Conservation (phyloP, 2,329 filamentous ascomycete species). For the Talaromyces sp. region DNA sequence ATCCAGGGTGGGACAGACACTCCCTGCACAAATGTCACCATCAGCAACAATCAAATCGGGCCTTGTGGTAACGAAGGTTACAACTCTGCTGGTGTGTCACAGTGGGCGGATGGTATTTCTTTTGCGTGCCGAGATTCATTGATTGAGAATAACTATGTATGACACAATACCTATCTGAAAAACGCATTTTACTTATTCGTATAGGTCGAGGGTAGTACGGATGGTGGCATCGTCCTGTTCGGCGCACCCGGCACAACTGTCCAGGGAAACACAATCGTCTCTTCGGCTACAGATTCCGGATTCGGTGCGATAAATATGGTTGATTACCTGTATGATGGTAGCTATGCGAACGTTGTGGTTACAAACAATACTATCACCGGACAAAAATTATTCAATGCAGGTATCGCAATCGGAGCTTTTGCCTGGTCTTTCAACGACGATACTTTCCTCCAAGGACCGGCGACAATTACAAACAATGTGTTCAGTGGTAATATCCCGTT, state of each 20-base stretch:
- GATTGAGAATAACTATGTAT: slow-evolving; percentile 15
- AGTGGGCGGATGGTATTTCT: slow-evolving; percentile 17
- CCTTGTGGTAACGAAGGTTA: slow-evolving; percentile 13
- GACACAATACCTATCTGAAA: background rate
- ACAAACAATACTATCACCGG: slow-evolving; percentile 16
- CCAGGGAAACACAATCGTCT: slow-evolving; percentile 11
- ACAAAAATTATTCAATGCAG: slow-evolving; percentile 6
- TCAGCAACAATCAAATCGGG: slow-evolving; percentile 16
- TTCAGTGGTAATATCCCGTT: slow-evolving; percentile 15
- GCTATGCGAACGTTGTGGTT: slow-evolving; percentile 11
- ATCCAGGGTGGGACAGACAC: slow-evolving; percentile 5
- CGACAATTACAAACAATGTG: slow-evolving; percentile 10
- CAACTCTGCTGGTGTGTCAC: slow-evolving; percentile 7
- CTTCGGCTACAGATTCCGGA: slow-evolving; percentile 10
- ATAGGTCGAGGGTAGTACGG: slow-evolving; percentile 15
- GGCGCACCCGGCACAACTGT: slow-evolving; percentile 16
- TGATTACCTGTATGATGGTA: slow-evolving; percentile 11
- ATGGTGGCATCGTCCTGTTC: slow-evolving; percentile 17
- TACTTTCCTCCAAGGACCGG: slow-evolving; percentile 5
- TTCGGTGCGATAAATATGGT: slow-evolving; percentile 18
- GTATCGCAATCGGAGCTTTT: slow-evolving; percentile 19
- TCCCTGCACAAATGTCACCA: slow-evolving; percentile 13
- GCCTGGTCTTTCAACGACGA: slow-evolving; percentile 9
- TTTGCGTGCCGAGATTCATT: slow-evolving; percentile 15
- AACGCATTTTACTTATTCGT: background rate